phyloP scores from a whole-genome alignment of 345 rosid genomes.

The Eutrema japonicum region DNA sequence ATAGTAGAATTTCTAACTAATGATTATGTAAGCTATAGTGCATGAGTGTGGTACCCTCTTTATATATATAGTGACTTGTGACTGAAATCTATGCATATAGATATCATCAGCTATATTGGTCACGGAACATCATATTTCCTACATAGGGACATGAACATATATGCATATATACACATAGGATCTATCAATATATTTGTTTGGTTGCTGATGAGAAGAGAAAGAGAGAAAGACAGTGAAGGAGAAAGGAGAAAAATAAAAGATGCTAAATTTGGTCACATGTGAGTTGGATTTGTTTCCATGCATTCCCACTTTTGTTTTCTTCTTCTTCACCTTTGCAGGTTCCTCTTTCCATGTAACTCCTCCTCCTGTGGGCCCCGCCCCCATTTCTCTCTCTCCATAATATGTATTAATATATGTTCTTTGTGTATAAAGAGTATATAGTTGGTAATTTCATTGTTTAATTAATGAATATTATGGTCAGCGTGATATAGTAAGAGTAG shows the following conservation, averaged over 20 bases:
- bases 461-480: slow-evolving; percentile 28
- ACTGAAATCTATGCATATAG: slow-evolving; percentile 35
- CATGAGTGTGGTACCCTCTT: slow-evolving; percentile 28
- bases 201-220: slow-evolving; percentile 42
- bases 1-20: slow-evolving; percentile 13
- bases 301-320: slow-evolving; percentile 48
- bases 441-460: slow-evolving; percentile 36
- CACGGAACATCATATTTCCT: slow-evolving; percentile 42
- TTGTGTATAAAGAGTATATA: slow-evolving; percentile 22
- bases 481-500: slow-evolving; percentile 39
- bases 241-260: slow-evolving; percentile 42
- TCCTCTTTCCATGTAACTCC: slow-evolving; percentile 47
- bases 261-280: slow-evolving; percentile 50
- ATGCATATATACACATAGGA: slow-evolving; percentile 45
- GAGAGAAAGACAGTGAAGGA: slow-evolving; percentile 40
- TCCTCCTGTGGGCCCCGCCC: slow-evolving; percentile 33
- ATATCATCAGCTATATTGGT: slow-evolving; percentile 35
- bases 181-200: slow-evolving; percentile 46
- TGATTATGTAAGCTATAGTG: slow-evolving; percentile 17
- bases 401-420: neutral
- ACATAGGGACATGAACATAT: slow-evolving; percentile 40
- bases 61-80: slow-evolving; percentile 36
- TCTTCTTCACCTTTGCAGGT: slow-evolving; percentile 47
- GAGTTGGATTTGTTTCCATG: slow-evolving; percentile 51
- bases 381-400: slow-evolving; percentile 15